Conservation (phyloP, 768 basidiomycete species). For the Russula sp. region DNA sequence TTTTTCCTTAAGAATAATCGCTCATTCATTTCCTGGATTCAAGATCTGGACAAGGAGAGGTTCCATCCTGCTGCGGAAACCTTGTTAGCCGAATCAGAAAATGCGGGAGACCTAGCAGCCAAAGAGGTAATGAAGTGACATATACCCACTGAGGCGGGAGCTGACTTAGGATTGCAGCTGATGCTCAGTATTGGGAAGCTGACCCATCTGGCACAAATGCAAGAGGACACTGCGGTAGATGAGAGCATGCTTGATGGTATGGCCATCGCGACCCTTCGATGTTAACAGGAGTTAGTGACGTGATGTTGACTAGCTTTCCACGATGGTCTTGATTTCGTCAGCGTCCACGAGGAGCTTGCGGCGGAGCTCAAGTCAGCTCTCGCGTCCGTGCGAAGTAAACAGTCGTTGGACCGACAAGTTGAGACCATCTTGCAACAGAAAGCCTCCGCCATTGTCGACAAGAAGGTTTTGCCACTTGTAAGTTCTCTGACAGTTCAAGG, state of each 20-base stretch:
- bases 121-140: slow-evolving; percentile 59
- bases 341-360: slow-evolving; percentile 68
- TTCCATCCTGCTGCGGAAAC: slow-evolving; percentile 60
- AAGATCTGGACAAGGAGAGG: slow-evolving; percentile 67
- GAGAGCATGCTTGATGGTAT: slow-evolving; percentile 53
- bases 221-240: slow-evolving; percentile 44
- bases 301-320: slow-evolving; percentile 59
- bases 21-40: slow-evolving; percentile 76
- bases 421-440: slow-evolving; percentile 54
- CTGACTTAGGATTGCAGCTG: slow-evolving; percentile 44
- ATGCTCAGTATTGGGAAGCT: slow-evolving; percentile 91
- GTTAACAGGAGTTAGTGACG: background rate
- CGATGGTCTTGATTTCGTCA: slow-evolving; percentile 80
- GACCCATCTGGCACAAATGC: slow-evolving; percentile 58
- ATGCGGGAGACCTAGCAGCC: slow-evolving; percentile 52
- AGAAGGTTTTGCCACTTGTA: slow-evolving; percentile 50
- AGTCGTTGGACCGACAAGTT: slow-evolving; percentile 62
- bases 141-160: background rate
- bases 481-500: slow-evolving; percentile 2
- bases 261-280: slow-evolving; percentile 11
- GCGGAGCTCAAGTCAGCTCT: slow-evolving; percentile 53
- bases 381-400: slow-evolving; percentile 46
- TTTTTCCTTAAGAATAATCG: slow-evolving; percentile 61
- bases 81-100: slow-evolving; percentile 55
- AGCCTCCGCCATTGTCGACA: slow-evolving; percentile 41